Evolutionary conservation across 352 stramenopile genomes (phyloP).

Genomic region (Phytophthora pini): DNA sequence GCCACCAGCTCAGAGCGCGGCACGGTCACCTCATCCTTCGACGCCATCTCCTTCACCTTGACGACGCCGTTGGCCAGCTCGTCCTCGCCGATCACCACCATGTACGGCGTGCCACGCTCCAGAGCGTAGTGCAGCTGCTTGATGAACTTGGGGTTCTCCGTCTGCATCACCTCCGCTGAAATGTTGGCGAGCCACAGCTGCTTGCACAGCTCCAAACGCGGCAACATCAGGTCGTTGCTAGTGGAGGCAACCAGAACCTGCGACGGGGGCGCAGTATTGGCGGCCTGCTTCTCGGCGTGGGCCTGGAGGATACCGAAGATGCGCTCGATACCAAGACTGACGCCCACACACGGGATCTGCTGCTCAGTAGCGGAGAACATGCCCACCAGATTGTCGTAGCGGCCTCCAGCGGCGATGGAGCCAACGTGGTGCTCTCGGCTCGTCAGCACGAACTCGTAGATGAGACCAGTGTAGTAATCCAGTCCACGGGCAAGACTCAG

Average conservation of each 20-base stretch:
- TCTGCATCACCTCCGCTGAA: constrained; percentile 95
- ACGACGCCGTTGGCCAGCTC: constrained; percentile 94
- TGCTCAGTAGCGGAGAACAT: constrained; percentile 96
- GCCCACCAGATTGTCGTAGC: constrained; percentile 99
- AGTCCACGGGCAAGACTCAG: constrained; percentile 96
- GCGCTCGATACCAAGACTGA: constrained; percentile 98
- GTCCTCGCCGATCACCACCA: constrained; percentile 97
- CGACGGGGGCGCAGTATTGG: constrained; percentile 48
- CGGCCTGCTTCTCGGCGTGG: constrained; percentile 79
- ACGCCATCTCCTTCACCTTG: constrained; percentile 97
- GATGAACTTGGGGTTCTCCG: constrained; percentile 97
- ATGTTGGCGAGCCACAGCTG: constrained; percentile 93
- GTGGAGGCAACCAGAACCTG: constrained; percentile 96
- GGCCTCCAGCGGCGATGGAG: constrained; percentile 96
- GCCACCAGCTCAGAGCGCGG: constrained; percentile 74
- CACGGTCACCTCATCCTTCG: constrained; percentile 91
- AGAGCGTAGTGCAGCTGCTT: constrained; percentile 97
- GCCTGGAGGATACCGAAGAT: constrained; percentile 98
- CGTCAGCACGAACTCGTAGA: constrained; percentile 98
- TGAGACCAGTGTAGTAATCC: constrained; percentile 99
- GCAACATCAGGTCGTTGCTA: constrained; percentile 65
- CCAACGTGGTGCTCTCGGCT: constrained; percentile 92
- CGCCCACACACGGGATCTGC: constrained; percentile 97
- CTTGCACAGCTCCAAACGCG: constrained; percentile 79
- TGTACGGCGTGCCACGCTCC: constrained; percentile 95